Evolutionary conservation across 805 yeast genomes (phyloP).

Genomic region (Yarrowia keelungensis): DNA sequence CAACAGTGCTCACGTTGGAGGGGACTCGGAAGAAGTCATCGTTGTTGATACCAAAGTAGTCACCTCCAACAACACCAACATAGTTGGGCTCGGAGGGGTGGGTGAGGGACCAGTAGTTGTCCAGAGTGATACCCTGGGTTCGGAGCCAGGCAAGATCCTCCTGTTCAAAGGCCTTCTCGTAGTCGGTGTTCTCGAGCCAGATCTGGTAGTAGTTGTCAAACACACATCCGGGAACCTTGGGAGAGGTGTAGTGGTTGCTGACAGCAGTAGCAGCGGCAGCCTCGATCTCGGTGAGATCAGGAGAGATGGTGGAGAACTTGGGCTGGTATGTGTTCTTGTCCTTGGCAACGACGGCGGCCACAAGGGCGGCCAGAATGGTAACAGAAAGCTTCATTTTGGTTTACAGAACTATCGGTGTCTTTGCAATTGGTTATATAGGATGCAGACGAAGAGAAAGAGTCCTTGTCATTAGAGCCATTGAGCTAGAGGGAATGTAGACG

Average conservation of each 20-base stretch:
- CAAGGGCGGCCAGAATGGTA: neutral
- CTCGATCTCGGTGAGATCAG: slow-evolving; percentile 16
- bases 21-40: slow-evolving; percentile 59
- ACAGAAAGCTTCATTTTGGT: slow-evolving; percentile 14
- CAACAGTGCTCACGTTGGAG: slow-evolving; percentile 56
- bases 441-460: neutral
- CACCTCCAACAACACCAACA: slow-evolving; percentile 59
- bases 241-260: slow-evolving; percentile 21
- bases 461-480: neutral
- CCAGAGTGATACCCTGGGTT: slow-evolving; percentile 55
- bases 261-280: slow-evolving; percentile 24
- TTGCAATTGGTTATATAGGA: neutral
- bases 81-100: slow-evolving; percentile 65
- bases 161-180: slow-evolving; percentile 58
- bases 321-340: neutral
- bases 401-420: neutral
- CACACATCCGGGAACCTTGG: slow-evolving; percentile 52
- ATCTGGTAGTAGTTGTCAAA: slow-evolving; percentile 55
- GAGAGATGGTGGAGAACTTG: slow-evolving; percentile 7
- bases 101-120: slow-evolving; percentile 60
- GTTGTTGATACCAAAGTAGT: slow-evolving; percentile 57
- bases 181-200: slow-evolving; percentile 62
- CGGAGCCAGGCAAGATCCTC: slow-evolving; percentile 55
- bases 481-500: neutral
- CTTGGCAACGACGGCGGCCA: slow-evolving; percentile 1